These are phyloP conservation scores for Solanum megistacrolobum DNA, from an alignment of 257 asterid genomes.

Conservation along the genomic window DNA sequence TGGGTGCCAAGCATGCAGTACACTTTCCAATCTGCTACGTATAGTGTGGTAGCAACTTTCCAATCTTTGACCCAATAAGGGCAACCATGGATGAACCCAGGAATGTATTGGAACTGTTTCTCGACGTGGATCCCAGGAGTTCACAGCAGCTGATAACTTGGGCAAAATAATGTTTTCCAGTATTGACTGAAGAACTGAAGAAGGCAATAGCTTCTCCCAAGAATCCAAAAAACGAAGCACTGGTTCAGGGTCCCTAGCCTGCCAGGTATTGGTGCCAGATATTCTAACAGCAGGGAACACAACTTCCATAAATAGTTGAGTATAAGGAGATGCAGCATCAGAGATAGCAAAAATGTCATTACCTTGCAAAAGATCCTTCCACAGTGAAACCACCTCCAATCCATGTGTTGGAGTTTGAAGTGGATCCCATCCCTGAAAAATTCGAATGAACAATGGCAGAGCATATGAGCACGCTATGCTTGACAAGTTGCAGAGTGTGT, in stretches of 20 bases:
- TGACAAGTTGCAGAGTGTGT: constrained; percentile 61
- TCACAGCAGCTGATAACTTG: constrained; percentile 65
- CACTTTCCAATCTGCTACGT: constrained; percentile 59
- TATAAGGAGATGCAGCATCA: constrained; percentile 51
- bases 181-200: constrained; percentile 51
- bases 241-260: constrained; percentile 83
- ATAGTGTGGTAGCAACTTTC: constrained; percentile 76
- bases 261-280: constrained; percentile 88
- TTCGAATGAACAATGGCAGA: constrained; percentile 63
- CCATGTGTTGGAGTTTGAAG: constrained; percentile 88
- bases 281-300: constrained; percentile 91
- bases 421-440: constrained; percentile 93
- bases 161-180: constrained; percentile 58
- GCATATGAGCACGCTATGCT: constrained; percentile 85
- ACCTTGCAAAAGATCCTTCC: constrained; percentile 69
- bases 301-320: constrained; percentile 84
- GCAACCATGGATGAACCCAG: constrained; percentile 97
- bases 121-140: constrained; percentile 84
- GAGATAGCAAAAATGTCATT: constrained; percentile 32
- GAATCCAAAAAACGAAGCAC: constrained; percentile 78
- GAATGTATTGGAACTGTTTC: constrained; percentile 84
- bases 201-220: constrained; percentile 74
- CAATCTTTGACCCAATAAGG: constrained; percentile 54
- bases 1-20: constrained; percentile 93
- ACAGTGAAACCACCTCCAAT: constrained; percentile 41